Evolutionary conservation across 768 basidiomycete genomes (phyloP).

Genomic region (Auricularia cornea): DNA sequence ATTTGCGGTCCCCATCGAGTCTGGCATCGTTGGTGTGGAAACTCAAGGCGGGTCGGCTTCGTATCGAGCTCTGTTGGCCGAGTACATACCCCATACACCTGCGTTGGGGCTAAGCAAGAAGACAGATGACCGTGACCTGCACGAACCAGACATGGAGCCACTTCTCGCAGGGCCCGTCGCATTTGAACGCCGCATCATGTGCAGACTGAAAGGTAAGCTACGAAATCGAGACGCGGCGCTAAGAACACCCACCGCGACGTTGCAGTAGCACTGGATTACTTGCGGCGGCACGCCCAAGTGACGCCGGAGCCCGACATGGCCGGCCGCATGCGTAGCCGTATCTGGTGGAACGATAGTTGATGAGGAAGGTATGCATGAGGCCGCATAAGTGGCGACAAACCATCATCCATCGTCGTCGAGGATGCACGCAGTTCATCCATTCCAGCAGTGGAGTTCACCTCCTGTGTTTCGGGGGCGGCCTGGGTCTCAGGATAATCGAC

Average conservation of each 20-base stretch:
- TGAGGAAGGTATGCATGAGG: no score
- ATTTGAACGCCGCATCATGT: conserved; percentile 44
- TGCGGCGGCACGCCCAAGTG: no score
- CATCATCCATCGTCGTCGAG: no score
- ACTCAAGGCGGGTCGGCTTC: no score
- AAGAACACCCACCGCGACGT: neutral
- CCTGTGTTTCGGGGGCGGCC: neutral
- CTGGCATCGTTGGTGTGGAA: conserved; percentile 54
- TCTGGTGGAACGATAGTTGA: no score
- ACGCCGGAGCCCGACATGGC: no score
- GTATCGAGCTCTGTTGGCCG: neutral
- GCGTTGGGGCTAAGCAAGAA: neutral
- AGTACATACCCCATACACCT: conserved; percentile 54
- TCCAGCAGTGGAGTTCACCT: neutral
- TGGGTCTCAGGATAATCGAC: neutral
- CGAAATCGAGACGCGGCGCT: neutral
- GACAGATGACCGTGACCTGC: neutral
- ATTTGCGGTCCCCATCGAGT: conserved; percentile 53
- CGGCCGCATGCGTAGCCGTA: no score
- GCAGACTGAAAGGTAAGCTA: conserved; percentile 35
- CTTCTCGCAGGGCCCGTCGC: conserved; percentile 61
- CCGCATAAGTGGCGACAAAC: no score
- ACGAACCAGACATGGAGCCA: conserved; percentile 67
- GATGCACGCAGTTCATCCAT: neutral
- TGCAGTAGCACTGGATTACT: neutral